phyloP scores from a whole-genome alignment of 768 basidiomycete species.

The Tulasnella sp. region DNA sequence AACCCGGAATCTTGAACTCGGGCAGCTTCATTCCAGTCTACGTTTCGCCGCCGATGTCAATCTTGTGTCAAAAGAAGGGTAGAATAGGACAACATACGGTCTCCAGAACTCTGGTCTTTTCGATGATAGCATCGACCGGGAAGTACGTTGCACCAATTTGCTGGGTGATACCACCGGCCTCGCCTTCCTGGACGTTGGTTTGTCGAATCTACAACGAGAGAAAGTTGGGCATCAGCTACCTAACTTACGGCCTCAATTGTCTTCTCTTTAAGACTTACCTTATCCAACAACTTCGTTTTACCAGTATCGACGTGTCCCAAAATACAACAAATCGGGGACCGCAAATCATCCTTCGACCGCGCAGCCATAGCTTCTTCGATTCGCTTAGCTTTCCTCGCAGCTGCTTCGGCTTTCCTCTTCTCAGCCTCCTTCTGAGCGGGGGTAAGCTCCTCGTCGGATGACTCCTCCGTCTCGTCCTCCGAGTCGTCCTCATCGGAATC shows the following conservation, averaged over 20 bases:
- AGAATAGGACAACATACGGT: conserved; percentile 46
- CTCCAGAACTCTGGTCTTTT: conserved; percentile 92
- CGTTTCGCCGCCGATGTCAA: conserved; percentile 37
- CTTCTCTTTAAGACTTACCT: conserved; percentile 47
- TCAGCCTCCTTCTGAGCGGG: conserved; percentile 60
- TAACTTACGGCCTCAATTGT: not conserved
- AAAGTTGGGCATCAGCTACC: not conserved
- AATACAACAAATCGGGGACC: conserved; percentile 98
- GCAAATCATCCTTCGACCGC: conserved; percentile 80
- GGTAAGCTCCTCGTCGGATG: conserved; percentile 46
- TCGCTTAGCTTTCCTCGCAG: conserved; percentile 68
- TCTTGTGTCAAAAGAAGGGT: not conserved
- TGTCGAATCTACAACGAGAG: conserved; percentile 74
- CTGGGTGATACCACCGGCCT: conserved; percentile 99
- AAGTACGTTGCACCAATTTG: conserved; percentile 99
- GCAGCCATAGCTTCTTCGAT: conserved; percentile 83
- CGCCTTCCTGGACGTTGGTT: conserved; percentile 98
- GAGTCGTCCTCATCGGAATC: conserved; percentile 46
- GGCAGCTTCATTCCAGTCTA: conserved; percentile 37
- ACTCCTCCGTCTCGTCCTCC: conserved; percentile 36
- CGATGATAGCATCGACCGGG: conserved; percentile 89
- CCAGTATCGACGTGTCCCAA: conserved; percentile 99
- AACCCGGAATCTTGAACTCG: conserved; percentile 96
- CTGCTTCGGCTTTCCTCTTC: conserved; percentile 79
- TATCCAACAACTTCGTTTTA: conserved; percentile 96